Base-by-base conservation (phyloP, 2,329 filamentous ascomycete genomes). In the Pseudogymnoascus pannorum region DNA sequence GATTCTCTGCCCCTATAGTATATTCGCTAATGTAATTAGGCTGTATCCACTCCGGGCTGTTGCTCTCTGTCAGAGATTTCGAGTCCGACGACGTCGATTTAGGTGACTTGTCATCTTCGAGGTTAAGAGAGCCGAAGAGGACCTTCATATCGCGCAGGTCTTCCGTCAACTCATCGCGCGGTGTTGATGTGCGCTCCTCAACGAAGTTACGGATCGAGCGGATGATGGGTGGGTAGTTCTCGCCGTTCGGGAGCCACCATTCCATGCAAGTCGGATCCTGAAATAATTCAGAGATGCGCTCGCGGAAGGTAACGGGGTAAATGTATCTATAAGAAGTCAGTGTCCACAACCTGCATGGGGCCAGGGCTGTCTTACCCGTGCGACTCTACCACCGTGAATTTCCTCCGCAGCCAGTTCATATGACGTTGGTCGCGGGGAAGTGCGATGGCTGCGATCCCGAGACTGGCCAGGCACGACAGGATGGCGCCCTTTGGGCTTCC, bases 241-340 rank as follows among this genome's bases (percentile, higher is more conserved):
- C 88, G 64, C 91, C 84, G 72, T 94, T 83, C 2, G 92, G 90
- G 2, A 97, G 81, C 94, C 94, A 99, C 91, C 92, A 97, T 62
- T 87, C 81, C 48, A 84, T 83, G 60, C 92, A 85, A 18, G 87
- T 85, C 12, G 84, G 81, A 44, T 90, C 83, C 63, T 82, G 79
- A 80, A 94, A 96, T 22, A 91, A 73, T 54, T 88, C 82, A 31
- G 89, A 85, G 81, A 97, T 88, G 66, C 87, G 87, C 31, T 77
- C 79, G 62, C 93, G 87, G 68, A 93, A 86, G 11, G 84, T 83
- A 29, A 84, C 78, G 1, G 92, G 88, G 67, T 91, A 92, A 22
- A 96, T 88, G 72, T 95, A 96, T 38, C 93, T 97, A 64, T 12
- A 14, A 20, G 6, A 60, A 12, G 33, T 60, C 38, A 35, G 33